A percentile compares a stretch with the other conserved stretches of the same genome.
Conservation (phyloP, 352 stramenopile species). For the Peronospora destructor region DNA sequence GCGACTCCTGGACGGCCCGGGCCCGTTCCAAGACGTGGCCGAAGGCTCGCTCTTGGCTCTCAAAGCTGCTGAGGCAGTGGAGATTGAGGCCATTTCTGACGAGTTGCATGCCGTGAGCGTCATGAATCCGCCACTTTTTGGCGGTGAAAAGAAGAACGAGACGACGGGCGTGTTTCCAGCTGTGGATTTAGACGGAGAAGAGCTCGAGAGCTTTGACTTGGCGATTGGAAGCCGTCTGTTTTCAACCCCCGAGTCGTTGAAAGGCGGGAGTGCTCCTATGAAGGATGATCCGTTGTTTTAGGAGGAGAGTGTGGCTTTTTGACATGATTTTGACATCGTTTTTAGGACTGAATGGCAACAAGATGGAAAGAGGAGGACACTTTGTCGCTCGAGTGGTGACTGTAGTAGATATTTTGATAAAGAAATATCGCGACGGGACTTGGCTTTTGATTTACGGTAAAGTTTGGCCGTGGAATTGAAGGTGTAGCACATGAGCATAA, state of each 20-base stretch:
- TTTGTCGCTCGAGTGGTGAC: too few species aligned
- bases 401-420: too few species aligned
- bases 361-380: not conserved
- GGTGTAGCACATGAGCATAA: too few species aligned
- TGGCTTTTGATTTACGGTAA: too few species aligned
- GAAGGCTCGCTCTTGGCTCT: slow-evolving; percentile 56
- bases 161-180: slow-evolving; percentile 60
- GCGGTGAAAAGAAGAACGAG: slow-evolving; percentile 38
- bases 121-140: slow-evolving; percentile 73
- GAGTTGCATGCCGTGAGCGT: slow-evolving; percentile 73
- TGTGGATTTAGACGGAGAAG: slow-evolving; percentile 56
- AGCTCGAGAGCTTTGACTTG: slow-evolving; percentile 45
- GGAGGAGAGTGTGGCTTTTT: not conserved
- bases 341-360: not conserved
- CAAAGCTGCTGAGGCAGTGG: slow-evolving; percentile 44
- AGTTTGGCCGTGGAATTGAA: too few species aligned
- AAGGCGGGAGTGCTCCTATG: slow-evolving; percentile 68
- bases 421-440: too few species aligned
- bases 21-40: slow-evolving; percentile 32
- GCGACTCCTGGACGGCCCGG: slow-evolving; percentile 43
- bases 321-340: too few species aligned
- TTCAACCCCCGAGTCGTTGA: slow-evolving; percentile 64
- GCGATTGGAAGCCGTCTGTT: slow-evolving; percentile 48
- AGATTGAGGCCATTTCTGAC: slow-evolving; percentile 49
- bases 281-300: slow-evolving; percentile 79